Conservation (phyloP, 345 rosid species). For the Lepidium didymum region DNA sequence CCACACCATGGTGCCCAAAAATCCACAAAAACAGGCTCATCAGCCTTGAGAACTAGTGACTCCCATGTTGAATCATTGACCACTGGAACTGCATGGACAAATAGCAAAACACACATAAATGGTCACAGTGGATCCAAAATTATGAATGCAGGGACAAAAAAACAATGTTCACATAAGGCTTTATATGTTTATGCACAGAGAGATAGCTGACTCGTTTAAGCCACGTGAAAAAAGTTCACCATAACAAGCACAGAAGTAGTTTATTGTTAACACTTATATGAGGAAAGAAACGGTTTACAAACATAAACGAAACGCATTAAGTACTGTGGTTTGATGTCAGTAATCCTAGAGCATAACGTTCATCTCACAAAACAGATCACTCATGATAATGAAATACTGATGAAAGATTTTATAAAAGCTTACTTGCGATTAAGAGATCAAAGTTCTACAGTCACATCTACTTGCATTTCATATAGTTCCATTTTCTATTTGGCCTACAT, state of each 20-base stretch:
- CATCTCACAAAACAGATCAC: neutral
- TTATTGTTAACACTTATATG: neutral
- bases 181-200: neutral
- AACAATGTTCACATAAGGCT: neutral
- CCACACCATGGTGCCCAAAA: slow-evolving; percentile 72
- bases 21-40: slow-evolving; percentile 55
- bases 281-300: neutral
- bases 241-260: neutral
- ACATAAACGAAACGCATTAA: neutral
- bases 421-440: neutral
- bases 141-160: neutral
- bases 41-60: slow-evolving; percentile 46
- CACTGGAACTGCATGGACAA: slow-evolving; percentile 35
- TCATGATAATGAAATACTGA: neutral
- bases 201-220: neutral
- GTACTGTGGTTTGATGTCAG: neutral
- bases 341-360: neutral
- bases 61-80: slow-evolving; percentile 50
- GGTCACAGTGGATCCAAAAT: neutral
- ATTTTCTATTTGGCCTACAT: neutral
- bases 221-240: neutral
- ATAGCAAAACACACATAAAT: neutral
- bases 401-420: neutral
- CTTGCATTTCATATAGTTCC: neutral
- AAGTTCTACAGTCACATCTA: neutral